Evolutionary conservation across 352 stramenopile genomes (phyloP).

Genomic region (Globisporangium iwayamae): DNA sequence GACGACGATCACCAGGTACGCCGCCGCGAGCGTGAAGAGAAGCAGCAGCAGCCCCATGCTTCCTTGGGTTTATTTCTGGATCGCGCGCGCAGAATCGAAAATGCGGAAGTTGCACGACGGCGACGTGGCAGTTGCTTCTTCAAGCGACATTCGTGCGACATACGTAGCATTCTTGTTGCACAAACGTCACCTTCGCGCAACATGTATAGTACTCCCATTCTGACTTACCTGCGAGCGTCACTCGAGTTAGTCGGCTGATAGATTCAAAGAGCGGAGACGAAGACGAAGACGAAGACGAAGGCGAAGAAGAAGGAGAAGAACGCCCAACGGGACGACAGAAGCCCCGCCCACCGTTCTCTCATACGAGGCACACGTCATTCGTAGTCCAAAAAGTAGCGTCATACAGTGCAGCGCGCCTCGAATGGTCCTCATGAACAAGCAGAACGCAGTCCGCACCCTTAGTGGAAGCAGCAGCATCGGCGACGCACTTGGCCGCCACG

Average conservation of each 20-base stretch:
- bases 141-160: background rate
- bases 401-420: background rate
- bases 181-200: slow-evolving; percentile 10
- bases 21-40: slow-evolving; percentile 7
- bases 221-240: background rate
- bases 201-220: slow-evolving; percentile 1
- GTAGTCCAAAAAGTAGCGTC: too few species aligned
- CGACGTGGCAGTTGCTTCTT: background rate
- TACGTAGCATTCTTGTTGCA: too few species aligned
- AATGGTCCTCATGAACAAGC: slow-evolving; percentile 2
- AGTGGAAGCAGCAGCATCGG: background rate
- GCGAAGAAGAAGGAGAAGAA: background rate
- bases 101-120: background rate
- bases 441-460: background rate
- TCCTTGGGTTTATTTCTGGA: background rate
- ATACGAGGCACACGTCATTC: background rate
- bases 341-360: too few species aligned
- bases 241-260: background rate
- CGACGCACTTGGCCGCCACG: background rate
- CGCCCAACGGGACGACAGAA: background rate
- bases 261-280: slow-evolving; percentile 1
- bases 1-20: slow-evolving; percentile 26
- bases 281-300: background rate
- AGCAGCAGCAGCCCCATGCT: slow-evolving; percentile 25
- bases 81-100: background rate